Conservation (phyloP, 768 basidiomycete genomes). For the Termitomyces sp. region DNA sequence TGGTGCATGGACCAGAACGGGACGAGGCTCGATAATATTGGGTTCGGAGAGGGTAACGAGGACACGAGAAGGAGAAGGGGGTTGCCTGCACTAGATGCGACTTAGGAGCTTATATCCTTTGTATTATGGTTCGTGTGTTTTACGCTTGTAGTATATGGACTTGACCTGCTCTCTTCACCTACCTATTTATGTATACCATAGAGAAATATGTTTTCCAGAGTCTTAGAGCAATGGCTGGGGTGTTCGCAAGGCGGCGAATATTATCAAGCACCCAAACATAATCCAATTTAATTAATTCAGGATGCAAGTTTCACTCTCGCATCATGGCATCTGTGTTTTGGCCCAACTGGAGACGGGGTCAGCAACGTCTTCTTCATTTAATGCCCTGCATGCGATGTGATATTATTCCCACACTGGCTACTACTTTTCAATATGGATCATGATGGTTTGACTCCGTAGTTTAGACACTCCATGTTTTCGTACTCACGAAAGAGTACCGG, state of each 20-base stretch:
- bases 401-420: no score
- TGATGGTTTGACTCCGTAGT: conserved; percentile 1
- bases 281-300: no score
- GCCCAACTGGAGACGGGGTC: no score
- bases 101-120: not conserved
- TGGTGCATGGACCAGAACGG: conserved; percentile 65
- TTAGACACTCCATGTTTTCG: conserved; percentile 7
- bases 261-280: no score
- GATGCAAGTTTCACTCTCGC: no score
- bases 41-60: conserved; percentile 10
- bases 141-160: not conserved
- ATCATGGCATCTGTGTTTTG: no score
- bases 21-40: conserved; percentile 26
- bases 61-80: conserved; percentile 4
- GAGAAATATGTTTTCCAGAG: not conserved
- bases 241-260: no score
- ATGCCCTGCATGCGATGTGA: no score
- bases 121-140: not conserved
- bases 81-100: not conserved
- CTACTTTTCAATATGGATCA: not conserved
- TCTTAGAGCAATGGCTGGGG: no score
- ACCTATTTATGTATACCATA: not conserved
- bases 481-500: conserved; percentile 13
- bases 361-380: no score
- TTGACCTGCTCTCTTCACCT: not conserved